Base-by-base conservation (phyloP, 306 rosid species). In the Trichosanthes cucumerina region DNA sequence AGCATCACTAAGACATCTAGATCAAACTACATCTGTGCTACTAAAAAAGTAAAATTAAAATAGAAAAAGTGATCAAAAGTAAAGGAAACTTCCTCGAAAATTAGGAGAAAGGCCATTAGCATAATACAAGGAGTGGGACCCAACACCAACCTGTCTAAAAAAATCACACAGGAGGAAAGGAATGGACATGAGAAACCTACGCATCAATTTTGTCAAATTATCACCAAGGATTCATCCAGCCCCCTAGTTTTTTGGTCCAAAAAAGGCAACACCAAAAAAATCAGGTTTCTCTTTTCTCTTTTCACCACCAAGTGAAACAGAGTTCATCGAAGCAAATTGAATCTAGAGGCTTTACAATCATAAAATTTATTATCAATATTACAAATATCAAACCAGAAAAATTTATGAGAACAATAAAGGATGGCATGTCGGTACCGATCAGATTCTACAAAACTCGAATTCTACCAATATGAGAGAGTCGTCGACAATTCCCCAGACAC, bases 401-500 rank as follows among this genome's bases (percentile, higher is more conserved):
- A 79, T 71, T 75, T 23, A 43, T 23, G 15, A 68, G 11, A 6
- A 16, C 52, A 70, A 58, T 19, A 21, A 46, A 11, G 4, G 70
- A 81, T 19, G 80, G 73, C 76, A 83, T 77, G 36, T 69, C 52
- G 3, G 47, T 62, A n/a, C 26, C 73, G 8, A 80, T 81, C 80
- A 85, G 86, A 77, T 81, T 80, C 84, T 83, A 84, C 79, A 81
- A 84, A 85, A 85, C 78, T 81, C 84, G 75, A 81, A 79, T 80
- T 86, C 85, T 78, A 87, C 76, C 84, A 70, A 75, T 49, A 79
- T 33, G 49, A 76, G 85, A 83, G 82, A 81, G 71, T 53, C 79
- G 84, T 53, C 79, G 86, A 73, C 85, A 74, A 41, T 81, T 87
- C 84, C 87, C 93, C 96, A 88, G 97, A 91, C 92, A 68, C 86